Conservation (phyloP, 495 filamentous ascomycete species). For the Entonaema liquescens region DNA sequence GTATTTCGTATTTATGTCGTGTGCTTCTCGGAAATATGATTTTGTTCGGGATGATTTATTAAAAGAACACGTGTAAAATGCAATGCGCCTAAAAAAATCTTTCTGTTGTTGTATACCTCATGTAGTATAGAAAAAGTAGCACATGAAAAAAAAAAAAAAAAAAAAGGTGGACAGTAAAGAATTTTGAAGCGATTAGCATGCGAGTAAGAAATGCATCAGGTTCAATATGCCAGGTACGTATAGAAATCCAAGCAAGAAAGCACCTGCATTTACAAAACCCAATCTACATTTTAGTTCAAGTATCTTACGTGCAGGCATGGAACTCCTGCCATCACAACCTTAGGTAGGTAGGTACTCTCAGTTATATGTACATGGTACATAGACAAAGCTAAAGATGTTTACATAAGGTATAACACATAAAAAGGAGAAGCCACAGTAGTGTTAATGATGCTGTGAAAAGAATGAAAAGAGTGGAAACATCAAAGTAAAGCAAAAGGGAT, state of each 20-base stretch:
- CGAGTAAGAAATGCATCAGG: neutral
- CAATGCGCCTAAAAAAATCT: slow-evolving; percentile 12
- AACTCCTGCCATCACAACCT: neutral
- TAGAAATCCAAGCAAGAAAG: neutral
- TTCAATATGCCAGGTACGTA: neutral
- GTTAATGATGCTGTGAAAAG: too few relatives aligned
- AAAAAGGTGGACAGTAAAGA: neutral
- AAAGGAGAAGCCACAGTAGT: too few relatives aligned
- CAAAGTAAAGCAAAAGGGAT: too few relatives aligned
- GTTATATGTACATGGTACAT: neutral
- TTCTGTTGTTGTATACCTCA: slow-evolving; percentile 9
- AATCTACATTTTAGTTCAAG: neutral
- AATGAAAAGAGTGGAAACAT: too few relatives aligned
- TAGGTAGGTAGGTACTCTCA: neutral
- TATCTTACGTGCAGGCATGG: neutral
- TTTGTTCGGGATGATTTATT: neutral
- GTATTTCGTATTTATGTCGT: slow-evolving; percentile 16
- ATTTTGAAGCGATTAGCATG: neutral
- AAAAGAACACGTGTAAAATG: slow-evolving; percentile 5
- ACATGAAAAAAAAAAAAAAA: too few relatives aligned
- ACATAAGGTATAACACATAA: slow-evolving; percentile 1
- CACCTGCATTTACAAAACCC: neutral
- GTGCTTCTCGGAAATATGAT: slow-evolving; percentile 24
- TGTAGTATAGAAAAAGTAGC: neutral
- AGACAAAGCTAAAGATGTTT: neutral